phyloP scores from a whole-genome alignment of 768 basidiomycete species.

The Stropharia rugosoannulata region DNA sequence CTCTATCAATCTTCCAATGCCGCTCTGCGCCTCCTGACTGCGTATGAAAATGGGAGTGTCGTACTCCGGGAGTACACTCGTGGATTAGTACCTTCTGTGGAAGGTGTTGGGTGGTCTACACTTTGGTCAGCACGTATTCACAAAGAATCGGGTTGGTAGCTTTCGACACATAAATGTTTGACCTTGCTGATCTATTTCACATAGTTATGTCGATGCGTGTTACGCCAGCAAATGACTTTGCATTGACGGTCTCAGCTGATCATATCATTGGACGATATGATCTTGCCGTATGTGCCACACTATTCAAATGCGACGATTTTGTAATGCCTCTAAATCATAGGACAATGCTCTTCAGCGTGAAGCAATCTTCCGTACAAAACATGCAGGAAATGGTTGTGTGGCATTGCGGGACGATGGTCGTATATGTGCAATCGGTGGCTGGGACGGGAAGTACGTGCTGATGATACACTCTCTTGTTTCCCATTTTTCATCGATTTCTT shows the following conservation, averaged over 20 bases:
- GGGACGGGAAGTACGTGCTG: conserved; percentile 83
- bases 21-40: conserved; percentile 60
- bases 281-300: conserved; percentile 36
- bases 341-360: conserved; percentile 20
- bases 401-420: conserved; percentile 72
- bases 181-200: conserved; percentile 19
- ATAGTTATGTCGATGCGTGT: conserved; percentile 85
- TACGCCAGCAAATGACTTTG: conserved; percentile 54
- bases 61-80: conserved; percentile 55
- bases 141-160: conserved; percentile 63
- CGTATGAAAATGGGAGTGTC: conserved; percentile 90
- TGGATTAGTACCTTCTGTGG: conserved; percentile 48
- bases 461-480: background rate
- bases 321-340: conserved; percentile 6
- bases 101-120: conserved; percentile 72
- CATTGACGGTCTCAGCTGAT: conserved; percentile 84
- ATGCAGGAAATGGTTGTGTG: conserved; percentile 79
- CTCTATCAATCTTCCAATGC: conserved; percentile 40
- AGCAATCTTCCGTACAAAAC: conserved; percentile 56
- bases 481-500: background rate
- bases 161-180: background rate
- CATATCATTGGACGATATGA: conserved; percentile 71
- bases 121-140: conserved; percentile 70
- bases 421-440: conserved; percentile 87
- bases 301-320: background rate